Base-by-base conservation (phyloP, 2,329 filamentous ascomycete genomes). In the Hymenoscyphus occultus region DNA sequence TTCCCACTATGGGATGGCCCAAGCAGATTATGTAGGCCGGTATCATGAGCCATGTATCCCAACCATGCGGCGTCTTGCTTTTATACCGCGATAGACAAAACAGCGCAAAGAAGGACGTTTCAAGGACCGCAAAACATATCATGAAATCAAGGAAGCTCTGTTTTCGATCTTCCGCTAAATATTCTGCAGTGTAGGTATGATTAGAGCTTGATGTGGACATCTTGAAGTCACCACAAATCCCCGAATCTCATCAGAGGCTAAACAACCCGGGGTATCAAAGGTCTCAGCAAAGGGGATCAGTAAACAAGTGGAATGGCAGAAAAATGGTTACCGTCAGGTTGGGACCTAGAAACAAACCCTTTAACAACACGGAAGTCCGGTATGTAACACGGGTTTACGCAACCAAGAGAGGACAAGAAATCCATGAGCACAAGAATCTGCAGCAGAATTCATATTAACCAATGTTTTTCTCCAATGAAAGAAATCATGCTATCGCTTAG, bases 31-130 rank as follows among this genome's bases (percentile, higher is more conserved):
- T 7, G 28, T 32, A 56, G 10, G 54, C 22, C 10, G 54, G 54
- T 28, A 56, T 56, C 54, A 56, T 56, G 22, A 56, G 22, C 54
- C 54, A 56, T 56, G 54, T 56, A 31, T 56, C 54, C 54, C 54
- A 56, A 1, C 31, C 31, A 35, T 35, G 54, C 14, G 54, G 54
- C 22, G 54, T 35, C 22, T 56, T 56, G 9, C 54, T 35, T 14
- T 35, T 31, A 22, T 31, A 31, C n/a, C 54, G 22, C 10, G 54
- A 31, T 28, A 31, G 1, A 14, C 22, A 56, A 35, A 56, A 56
- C 5, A 56, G 22, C 5, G 5, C 22, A 22, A 56, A 31, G 54
- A 56, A 56, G 6, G 28, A 56, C 5, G 54, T 56, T 32, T 56
- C 54, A 12, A 56, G 54, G 54, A 56, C 31, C 12, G 54, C 54